A percentile compares a stretch with the other conserved stretches of the same genome.
Evolutionary conservation across 23 red algal genomes (phyloP).

Genomic region (Rhodosorus marinus): DNA sequence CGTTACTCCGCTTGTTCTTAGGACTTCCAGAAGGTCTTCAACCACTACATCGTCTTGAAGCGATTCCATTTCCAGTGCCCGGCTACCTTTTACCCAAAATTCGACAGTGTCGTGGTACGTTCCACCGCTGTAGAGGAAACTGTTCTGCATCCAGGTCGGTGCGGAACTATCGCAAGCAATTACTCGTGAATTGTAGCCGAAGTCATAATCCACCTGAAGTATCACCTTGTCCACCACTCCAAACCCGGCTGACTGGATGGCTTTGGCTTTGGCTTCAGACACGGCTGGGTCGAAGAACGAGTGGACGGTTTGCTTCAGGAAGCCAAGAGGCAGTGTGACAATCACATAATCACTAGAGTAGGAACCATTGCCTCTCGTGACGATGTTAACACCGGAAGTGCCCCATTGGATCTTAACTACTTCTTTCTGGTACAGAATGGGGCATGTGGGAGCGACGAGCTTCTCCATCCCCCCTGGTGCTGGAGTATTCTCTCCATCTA

Average conservation of each 20-base stretch:
- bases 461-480: not conserved
- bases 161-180: no score
- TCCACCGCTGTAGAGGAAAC: no score
- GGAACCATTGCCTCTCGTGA: conserved; percentile 10
- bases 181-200: no score
- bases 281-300: conserved; percentile 32
- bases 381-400: conserved; percentile 23
- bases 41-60: no score
- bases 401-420: not conserved
- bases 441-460: not conserved
- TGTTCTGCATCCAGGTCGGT: no score
- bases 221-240: conserved; percentile 82
- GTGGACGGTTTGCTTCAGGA: conserved; percentile 32
- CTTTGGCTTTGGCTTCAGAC: conserved; percentile 39
- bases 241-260: conserved; percentile 61
- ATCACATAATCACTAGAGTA: conserved; percentile 39
- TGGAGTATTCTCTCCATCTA: not conserved
- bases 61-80: no score
- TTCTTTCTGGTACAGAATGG: not conserved
- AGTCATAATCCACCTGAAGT: no score
- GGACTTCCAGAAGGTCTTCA: no score
- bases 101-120: no score
- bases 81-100: no score
- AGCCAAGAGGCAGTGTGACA: conserved; percentile 65
- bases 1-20: no score